Base-by-base conservation (phyloP, 192 early-diverging fungal genomes). In the Podila verticillata region DNA sequence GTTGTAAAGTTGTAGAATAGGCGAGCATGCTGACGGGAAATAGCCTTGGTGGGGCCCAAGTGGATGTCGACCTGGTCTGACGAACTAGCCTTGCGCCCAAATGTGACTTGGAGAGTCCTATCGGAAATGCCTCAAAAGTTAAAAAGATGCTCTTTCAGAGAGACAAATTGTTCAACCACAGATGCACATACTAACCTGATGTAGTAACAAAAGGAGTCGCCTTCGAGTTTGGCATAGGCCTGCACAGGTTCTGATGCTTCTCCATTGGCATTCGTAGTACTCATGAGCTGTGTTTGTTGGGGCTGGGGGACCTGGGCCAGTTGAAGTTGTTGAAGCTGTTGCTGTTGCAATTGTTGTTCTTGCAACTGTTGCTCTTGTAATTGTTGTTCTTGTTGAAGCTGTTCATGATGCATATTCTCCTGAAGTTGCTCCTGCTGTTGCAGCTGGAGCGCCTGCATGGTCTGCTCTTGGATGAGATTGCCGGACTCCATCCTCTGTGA, bases 181-280 rank as follows among this genome's bases (percentile, higher is more conserved):
- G n/a, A 4, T 24, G 7, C 13, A 47, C 12, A 12, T 5, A 29
- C 72, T 10, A 29, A 75, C 74, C 74, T 83, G 56, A 97, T 91
- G 65, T 93, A 95, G 83, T 95, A 96, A 68, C 90, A 93, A 60
- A 95, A 90, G 19, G 90, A 89, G 20, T 92, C 87, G 29, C 95
- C 92, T 75, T 95, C 93, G n/a, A 96, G 89, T 82, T 96, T 96
- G 20, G 95, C 95, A 75, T 95, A 96, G 0, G 94, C 94, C 79
- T 94, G 93, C 6, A 96, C 91, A 2, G 92, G 91, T 17, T 75
- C 74, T n/a, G 62, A 48, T 8, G 56, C 32, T 1, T 77, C 66
- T 13, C 48, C 44, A 32, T 63, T 63, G 28, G 65, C 39, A 12
- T 59, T 31, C 9, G 67, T 20, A 7, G 63, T 36, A 32, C 44